Evolutionary conservation across 192 early-diverging fungal species (phyloP), one percentile per base, ranked within the genome.

Genomic region (Linnemannia elongata): DNA sequence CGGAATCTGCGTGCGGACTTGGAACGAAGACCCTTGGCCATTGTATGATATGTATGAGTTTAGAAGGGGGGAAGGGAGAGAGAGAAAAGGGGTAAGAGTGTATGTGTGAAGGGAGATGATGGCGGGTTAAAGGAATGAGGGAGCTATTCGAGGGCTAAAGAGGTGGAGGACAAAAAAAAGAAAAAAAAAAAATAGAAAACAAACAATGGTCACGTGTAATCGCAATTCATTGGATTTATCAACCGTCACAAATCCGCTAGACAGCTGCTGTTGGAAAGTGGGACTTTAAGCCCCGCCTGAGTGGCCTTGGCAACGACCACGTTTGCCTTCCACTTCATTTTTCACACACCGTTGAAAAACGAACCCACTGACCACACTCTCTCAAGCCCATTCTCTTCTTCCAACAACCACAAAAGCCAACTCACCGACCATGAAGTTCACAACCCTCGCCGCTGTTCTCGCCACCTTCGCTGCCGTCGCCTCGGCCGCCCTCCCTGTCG

Each of bases 1-100:
- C 90, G 90, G 78, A 88, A 91, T 36, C 85, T 89, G 76, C 90
- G 88, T 72, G 89, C 89, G 38, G 88, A 87, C 72, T 91, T 91
- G 18, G 86, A 90, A 68, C 90, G 89, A 42, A 91, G 69, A 81
- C 88, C 74, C 68, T 90, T 90, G 12, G 89, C 89, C 89, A 90
- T 90, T 83, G 70, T 83, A 54, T 79, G 49, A 78, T 83, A 27
- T 42, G 20, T 70, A 15, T 30, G 15, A 74, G 18, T 5, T 44
- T 45, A 73, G 33, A 74, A 17, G 30, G 30, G 27, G 38, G 49
- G 55, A 71, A 42, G n/a, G 27, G 72, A 54, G 42, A 54, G 27
- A 52, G 54, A 54, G 33, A 17, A 24, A 22, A 74, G 47, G 45
- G 73, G 47, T 20, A 52, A 35, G 33, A 17, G 73, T 13, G 47